A percentile compares a stretch with the other conserved stretches of the same genome.
These are phyloP conservation scores for Boletus sensibilis DNA, from an alignment of 768 basidiomycete species.

Conservation along the genomic window DNA sequence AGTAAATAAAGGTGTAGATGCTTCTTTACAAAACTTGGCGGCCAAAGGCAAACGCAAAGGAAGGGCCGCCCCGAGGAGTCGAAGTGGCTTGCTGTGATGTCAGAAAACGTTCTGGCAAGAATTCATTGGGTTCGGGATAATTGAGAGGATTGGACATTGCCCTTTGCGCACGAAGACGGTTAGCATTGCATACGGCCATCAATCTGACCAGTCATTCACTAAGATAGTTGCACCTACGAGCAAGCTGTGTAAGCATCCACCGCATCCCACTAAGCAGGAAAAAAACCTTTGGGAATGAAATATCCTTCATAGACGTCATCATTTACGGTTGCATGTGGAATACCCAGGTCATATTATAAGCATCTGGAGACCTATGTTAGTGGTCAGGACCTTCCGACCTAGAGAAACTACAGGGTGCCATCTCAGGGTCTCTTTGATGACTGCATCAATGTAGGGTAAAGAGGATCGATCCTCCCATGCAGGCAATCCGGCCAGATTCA, in stretches of 20 bases:
- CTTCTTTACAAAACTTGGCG: constrained; percentile 31
- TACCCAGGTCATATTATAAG: constrained; percentile 1
- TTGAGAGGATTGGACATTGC: constrained; percentile 32
- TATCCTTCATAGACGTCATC: constrained; percentile 44
- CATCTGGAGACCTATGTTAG: no score
- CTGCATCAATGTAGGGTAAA: constrained; percentile 10
- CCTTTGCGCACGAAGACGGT: constrained; percentile 13
- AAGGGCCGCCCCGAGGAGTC: neutral
- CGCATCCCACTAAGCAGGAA: neutral
- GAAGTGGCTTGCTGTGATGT: neutral
- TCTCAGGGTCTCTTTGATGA: constrained; percentile 12
- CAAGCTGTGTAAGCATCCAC: neutral
- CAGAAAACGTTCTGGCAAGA: constrained; percentile 36
- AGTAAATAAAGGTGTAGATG: neutral
- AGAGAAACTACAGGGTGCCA: constrained; percentile 11
- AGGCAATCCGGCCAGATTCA: constrained; percentile 8
- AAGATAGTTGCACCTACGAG: constrained; percentile 1
- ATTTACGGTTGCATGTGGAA: constrained; percentile 31
- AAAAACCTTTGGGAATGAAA: constrained; percentile 42
- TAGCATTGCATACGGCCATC: neutral
- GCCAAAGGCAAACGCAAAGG: constrained; percentile 35
- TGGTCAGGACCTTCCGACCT: neutral
- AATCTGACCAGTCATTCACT: constrained; percentile 1
- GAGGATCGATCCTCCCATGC: constrained; percentile 15
- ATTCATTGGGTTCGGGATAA: constrained; percentile 34